Evolutionary conservation across 208 protist species (phyloP).

Genomic region (Naegleria gruberi): DNA sequence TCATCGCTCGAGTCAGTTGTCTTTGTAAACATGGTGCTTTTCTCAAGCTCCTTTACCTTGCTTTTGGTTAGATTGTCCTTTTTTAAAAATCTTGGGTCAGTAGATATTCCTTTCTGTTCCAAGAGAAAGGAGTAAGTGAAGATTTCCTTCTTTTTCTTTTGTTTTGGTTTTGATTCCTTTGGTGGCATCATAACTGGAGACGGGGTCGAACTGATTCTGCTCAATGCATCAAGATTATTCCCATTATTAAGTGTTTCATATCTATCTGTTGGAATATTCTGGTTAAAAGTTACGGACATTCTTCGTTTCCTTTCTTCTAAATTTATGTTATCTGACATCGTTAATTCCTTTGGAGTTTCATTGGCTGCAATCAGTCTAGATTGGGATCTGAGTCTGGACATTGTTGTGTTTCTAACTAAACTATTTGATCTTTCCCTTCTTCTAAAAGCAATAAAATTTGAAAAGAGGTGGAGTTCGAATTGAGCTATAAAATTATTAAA

Average conservation of each 20-base stretch:
- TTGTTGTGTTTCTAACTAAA: neutral
- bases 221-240: too few relatives aligned
- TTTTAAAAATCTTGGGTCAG: neutral
- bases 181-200: too few relatives aligned
- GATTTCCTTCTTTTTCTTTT: neutral
- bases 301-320: neutral
- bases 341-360: neutral
- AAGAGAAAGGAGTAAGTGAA: neutral
- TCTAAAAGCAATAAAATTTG: neutral
- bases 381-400: neutral
- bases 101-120: neutral
- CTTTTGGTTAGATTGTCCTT: neutral
- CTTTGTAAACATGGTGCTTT: neutral
- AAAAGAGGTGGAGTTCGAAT: neutral
- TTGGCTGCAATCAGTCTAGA: neutral
- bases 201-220: too few relatives aligned
- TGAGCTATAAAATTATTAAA: neutral
- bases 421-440: neutral
- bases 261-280: neutral
- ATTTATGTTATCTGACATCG: too few relatives aligned
- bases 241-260: neutral
- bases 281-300: neutral
- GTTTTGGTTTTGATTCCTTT: neutral
- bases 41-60: neutral
- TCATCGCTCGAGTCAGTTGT: neutral